Evolutionary conservation across 1,284 basidiomycete genomes (phyloP).

Genomic region (Cryptococcus sp.): DNA sequence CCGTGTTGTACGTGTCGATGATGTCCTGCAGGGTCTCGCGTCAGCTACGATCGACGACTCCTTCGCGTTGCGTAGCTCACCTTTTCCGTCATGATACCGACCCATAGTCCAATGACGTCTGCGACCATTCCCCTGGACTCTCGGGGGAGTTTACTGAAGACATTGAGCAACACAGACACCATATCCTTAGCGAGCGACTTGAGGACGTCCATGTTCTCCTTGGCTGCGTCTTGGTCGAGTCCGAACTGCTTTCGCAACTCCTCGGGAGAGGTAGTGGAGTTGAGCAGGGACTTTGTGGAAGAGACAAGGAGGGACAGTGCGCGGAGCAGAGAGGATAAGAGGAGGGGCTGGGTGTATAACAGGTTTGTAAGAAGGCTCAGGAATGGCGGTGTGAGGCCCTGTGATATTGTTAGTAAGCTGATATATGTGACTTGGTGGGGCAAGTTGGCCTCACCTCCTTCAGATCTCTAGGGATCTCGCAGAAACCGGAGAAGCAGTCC

Average conservation of each 20-base stretch:
- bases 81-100: conserved; percentile 72
- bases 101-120: conserved; percentile 85
- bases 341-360: conserved; percentile 81
- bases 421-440: conserved; percentile 1
- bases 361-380: conserved; percentile 87
- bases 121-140: conserved; percentile 82
- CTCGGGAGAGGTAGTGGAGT: conserved; percentile 56
- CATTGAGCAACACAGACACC: conserved; percentile 92
- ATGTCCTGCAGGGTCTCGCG: conserved; percentile 61
- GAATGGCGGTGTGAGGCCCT: conserved; percentile 74
- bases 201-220: conserved; percentile 71
- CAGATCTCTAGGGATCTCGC: conserved; percentile 83
- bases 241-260: conserved; percentile 59
- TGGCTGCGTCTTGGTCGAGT: conserved; percentile 63
- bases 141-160: conserved; percentile 81
- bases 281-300: conserved; percentile 57
- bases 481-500: conserved; percentile 65
- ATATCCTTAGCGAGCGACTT: conserved; percentile 83
- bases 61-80: conserved; percentile 53
- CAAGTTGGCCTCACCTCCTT: conserved; percentile 36
- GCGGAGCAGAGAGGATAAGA: conserved; percentile 78
- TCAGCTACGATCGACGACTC: not conserved
- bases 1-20: conserved; percentile 75
- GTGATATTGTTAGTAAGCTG: not conserved
- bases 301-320: conserved; percentile 80